Evolutionary conservation across 352 stramenopile species (phyloP), one percentile per base, ranked within the genome.

Genomic region (Phytopythium cucurbitacearum): DNA sequence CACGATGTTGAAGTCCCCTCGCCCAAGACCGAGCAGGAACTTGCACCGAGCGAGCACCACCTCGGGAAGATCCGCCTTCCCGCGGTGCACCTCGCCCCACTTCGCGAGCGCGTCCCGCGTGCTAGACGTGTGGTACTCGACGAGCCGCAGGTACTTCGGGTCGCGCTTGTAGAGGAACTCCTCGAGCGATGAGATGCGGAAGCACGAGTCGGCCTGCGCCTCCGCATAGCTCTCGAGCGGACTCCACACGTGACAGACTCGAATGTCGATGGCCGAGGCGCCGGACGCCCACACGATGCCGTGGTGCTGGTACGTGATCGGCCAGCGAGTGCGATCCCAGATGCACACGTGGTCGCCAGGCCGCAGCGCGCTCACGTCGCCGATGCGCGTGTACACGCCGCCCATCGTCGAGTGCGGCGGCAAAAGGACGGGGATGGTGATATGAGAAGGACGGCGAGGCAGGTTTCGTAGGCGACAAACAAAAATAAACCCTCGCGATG

Each of bases 1-100:
- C 50, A 88, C 83, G 51, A 90, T 88, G 56, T 90, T 88, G 40
- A 90, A 90, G 42, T 90, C 77, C 10, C 80, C 80, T 21, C 77
- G 76, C 37, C 80, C 80, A 15, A 90, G 57, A 0, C 76, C 80
- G 7, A 90, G 52, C 11, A 90, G 58, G 45, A 87, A 88, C 56
- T 86, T 88, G 70, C 80, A 90, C 8, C 80, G 73, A 36, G 80
- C 73, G 21, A 90, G 62, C 43, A 90, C 76, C 8, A 90, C 80
- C 62, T 90, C 76, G 3, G 80, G 80, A 28, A 90, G 57, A 53
- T 90, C 80, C 40, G 73, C 84, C 49, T 85, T 85, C 42, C 60
- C 76, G 40, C 80, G 64, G 64, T 90, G 80, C 8, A 90, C 80
- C 57, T 90, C 80, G 15, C 80, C 80, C 80, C 80, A 90, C 16